phyloP scores from a whole-genome alignment of 441 rosid species.

The Rhodomyrtus psidioides region DNA sequence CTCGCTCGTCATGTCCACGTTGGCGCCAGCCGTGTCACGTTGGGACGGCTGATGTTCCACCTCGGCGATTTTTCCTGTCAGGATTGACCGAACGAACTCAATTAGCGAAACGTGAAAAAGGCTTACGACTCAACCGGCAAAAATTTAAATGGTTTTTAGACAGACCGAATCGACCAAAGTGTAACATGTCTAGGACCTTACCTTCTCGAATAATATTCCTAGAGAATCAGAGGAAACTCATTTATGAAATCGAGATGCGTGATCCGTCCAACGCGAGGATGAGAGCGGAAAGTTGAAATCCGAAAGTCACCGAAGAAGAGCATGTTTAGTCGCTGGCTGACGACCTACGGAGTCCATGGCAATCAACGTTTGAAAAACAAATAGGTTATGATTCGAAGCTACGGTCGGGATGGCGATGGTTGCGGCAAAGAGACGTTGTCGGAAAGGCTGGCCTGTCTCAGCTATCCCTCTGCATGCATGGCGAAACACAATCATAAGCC shows the following conservation, averaged over 20 bases:
- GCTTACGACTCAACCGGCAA: too few species aligned
- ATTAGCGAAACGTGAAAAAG: too few species aligned
- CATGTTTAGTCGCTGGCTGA: not conserved
- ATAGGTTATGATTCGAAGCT: not conserved
- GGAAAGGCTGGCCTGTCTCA: not conserved
- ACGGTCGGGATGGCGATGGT: not conserved
- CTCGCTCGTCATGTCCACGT: too few species aligned
- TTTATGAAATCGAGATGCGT: not conserved
- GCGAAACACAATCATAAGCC: not conserved
- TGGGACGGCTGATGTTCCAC: too few species aligned
- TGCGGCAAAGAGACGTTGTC: not conserved
- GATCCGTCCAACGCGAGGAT: not conserved
- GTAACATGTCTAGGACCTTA: too few species aligned
- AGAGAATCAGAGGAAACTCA: not conserved
- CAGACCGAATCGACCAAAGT: too few species aligned
- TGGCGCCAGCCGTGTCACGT: too few species aligned
- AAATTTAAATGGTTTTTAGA: too few species aligned
- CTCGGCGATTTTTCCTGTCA: too few species aligned
- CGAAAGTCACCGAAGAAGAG: not conserved
- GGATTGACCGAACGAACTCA: too few species aligned
- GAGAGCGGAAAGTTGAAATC: not conserved
- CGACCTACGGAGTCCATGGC: not conserved
- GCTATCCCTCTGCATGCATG: not conserved
- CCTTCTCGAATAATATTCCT: not conserved
- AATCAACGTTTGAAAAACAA: not conserved